Conservation (phyloP, 257 asterid species). For the Petunia secreta region DNA sequence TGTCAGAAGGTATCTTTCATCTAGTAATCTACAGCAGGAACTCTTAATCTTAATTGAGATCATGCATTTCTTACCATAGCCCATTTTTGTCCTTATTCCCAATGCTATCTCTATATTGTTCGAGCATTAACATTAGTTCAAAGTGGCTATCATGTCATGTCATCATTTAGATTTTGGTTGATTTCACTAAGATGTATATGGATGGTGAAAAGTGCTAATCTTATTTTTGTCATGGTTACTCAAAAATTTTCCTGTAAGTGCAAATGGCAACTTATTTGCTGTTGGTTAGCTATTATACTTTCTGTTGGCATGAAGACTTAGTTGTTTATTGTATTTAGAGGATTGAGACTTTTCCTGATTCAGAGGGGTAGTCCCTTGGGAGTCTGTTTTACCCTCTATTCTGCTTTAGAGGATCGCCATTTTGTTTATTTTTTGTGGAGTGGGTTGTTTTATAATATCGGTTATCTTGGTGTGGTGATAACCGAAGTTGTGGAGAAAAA, state of each 20-base stretch:
- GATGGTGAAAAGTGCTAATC: background rate
- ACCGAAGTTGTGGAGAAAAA: background rate
- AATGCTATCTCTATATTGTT: background rate
- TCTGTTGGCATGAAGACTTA: background rate
- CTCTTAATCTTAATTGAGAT: conserved; percentile 6
- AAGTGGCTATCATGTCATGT: background rate
- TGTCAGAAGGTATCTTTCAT: conserved; percentile 72
- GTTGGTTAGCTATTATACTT: background rate
- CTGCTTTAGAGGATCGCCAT: conserved; percentile 6
- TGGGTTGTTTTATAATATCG: background rate
- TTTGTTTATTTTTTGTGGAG: background rate
- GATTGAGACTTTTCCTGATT: background rate
- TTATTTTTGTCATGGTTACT: background rate
- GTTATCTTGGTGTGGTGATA: conserved; percentile 7
- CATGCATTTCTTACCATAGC: background rate
- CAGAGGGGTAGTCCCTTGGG: background rate
- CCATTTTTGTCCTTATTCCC: background rate
- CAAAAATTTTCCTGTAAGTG: background rate
- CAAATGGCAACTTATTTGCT: background rate
- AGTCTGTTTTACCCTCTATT: background rate
- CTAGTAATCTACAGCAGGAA: background rate
- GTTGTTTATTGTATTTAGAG: background rate
- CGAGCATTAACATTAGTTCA: background rate
- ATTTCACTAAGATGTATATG: background rate
- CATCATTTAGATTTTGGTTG: background rate